Conservation (phyloP, 805 yeast species). For the Peterozyma toletana region DNA sequence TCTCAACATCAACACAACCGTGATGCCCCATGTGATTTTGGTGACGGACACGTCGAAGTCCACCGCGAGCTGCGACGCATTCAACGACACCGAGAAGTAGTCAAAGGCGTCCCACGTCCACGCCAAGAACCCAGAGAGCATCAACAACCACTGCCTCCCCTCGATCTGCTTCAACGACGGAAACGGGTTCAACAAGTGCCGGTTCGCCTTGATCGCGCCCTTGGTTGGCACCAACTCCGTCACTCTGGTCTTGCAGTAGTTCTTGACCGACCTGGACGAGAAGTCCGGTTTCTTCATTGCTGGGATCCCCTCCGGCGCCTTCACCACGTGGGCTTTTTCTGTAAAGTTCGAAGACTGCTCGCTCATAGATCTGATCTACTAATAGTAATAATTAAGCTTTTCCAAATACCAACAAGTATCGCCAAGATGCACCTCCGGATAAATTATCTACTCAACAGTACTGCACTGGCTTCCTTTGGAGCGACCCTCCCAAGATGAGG, state of each 20-base stretch:
- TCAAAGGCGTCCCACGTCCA: slow-evolving; percentile 69
- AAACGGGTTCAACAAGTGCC: slow-evolving; percentile 52
- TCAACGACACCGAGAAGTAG: slow-evolving; percentile 50
- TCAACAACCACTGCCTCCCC: slow-evolving; percentile 49
- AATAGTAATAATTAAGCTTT: too few relatives aligned
- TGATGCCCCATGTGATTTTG: slow-evolving; percentile 59
- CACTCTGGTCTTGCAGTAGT: slow-evolving; percentile 37
- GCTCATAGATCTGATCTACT: too few relatives aligned
- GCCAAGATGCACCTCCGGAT: too few relatives aligned
- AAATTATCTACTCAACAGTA: too few relatives aligned
- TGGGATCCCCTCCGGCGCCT: too few relatives aligned
- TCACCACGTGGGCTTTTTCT: too few relatives aligned
- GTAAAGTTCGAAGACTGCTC: too few relatives aligned
- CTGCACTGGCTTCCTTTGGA: not conserved
- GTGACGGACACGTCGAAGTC: slow-evolving; percentile 36
- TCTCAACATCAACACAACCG: slow-evolving; percentile 61
- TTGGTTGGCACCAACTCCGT: slow-evolving; percentile 42
- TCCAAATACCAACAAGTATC: too few relatives aligned
- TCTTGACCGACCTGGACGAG: slow-evolving; percentile 20
- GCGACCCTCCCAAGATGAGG: too few relatives aligned
- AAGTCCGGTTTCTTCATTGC: slow-evolving; percentile 18
- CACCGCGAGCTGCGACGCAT: slow-evolving; percentile 38
- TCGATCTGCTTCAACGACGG: slow-evolving; percentile 43
- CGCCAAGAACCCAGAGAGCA: slow-evolving; percentile 42
- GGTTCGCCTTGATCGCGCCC: slow-evolving; percentile 26